Evolutionary conservation across 2,329 filamentous ascomycete genomes (phyloP).

Genomic region (Claviceps sp.): DNA sequence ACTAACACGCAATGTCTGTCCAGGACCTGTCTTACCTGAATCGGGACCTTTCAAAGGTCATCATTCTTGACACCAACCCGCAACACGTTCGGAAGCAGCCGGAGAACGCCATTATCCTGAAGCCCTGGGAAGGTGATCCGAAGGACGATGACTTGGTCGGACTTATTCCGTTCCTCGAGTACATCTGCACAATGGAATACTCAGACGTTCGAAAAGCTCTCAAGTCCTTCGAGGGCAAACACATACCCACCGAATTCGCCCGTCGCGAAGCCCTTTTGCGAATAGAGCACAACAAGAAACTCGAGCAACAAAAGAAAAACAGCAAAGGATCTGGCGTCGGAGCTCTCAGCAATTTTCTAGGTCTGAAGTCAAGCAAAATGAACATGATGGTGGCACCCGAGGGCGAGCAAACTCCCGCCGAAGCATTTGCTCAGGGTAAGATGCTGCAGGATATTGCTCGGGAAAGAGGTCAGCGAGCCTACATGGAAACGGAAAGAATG

Average conservation of each 20-base stretch:
- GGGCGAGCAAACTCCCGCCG: constrained; percentile 56
- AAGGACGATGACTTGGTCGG: constrained; percentile 77
- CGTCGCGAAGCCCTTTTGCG: constrained; percentile 75
- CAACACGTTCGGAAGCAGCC: constrained; percentile 77
- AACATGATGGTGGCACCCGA: constrained; percentile 45
- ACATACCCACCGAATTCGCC: constrained; percentile 84
- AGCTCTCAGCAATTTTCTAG: constrained; percentile 57
- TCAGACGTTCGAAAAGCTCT: constrained; percentile 75
- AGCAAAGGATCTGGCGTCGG: constrained; percentile 46
- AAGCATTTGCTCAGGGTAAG: constrained; percentile 82
- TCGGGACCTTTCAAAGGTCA: constrained; percentile 86
- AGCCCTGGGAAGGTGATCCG: constrained; percentile 76
- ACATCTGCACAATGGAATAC: constrained; percentile 87
- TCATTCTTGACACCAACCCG: constrained; percentile 80
- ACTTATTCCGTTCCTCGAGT: constrained; percentile 93
- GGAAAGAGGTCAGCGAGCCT: constrained; percentile 81
- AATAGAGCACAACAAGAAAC: constrained; percentile 68
- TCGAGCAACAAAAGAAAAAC: constrained; percentile 55
- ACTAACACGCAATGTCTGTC: neutral
- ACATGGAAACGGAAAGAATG: constrained; percentile 77
- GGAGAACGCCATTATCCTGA: constrained; percentile 87
- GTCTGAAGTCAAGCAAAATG: constrained; percentile 59
- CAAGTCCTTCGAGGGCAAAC: constrained; percentile 76
- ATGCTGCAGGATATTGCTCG: constrained; percentile 93
- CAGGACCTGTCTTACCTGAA: constrained; percentile 97